phyloP scores from a whole-genome alignment of 1,284 basidiomycete species.

The Leccinum laetum region DNA sequence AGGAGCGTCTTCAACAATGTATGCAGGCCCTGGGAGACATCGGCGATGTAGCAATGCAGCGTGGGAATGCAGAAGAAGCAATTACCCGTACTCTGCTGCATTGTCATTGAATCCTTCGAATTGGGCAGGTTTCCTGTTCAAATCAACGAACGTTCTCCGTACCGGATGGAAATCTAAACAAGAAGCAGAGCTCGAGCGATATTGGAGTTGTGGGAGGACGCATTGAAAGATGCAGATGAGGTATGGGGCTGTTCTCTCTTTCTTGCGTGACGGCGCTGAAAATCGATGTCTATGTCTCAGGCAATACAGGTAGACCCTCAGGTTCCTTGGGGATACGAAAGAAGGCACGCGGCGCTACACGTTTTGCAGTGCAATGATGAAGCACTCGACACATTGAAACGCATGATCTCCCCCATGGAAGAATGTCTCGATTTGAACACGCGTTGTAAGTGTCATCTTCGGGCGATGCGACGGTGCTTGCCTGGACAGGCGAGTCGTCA shows the following conservation, averaged over 20 bases:
- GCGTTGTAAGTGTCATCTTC: neutral
- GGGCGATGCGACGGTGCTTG: neutral
- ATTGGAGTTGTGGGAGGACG: neutral
- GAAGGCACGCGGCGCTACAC: neutral
- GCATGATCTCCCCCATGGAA: neutral
- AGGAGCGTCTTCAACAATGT: neutral
- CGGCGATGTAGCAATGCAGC: neutral
- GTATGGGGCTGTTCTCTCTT: neutral
- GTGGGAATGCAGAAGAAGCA: neutral
- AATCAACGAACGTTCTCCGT: no score
- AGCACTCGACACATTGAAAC: neutral
- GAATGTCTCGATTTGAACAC: neutral
- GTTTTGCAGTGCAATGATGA: neutral
- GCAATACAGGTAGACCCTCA: no score
- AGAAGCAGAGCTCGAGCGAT: neutral
- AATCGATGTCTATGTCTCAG: neutral
- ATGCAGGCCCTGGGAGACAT: neutral
- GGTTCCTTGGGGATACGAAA: neutral
- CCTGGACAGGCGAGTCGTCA: neutral
- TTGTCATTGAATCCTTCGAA: neutral
- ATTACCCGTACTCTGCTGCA: neutral
- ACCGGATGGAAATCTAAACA: no score
- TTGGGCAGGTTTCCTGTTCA: neutral
- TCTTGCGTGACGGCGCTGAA: neutral
- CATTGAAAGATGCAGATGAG: neutral